These are phyloP conservation scores for Pichia sp. DNA, from an alignment of 1,139 yeast species.

Conservation along the genomic window DNA sequence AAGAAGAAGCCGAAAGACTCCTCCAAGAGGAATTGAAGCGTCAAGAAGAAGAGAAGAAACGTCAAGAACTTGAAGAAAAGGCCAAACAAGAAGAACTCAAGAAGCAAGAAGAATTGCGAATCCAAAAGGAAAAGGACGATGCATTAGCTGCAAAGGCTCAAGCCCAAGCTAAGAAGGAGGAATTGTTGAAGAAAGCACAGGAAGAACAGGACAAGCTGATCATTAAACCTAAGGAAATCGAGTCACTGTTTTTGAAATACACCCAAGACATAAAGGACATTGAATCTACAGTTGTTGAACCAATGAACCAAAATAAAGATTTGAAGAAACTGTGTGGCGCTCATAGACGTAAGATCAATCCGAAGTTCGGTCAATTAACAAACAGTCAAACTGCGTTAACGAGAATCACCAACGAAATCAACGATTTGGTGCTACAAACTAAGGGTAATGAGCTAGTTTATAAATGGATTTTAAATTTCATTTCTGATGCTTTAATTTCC, in stretches of 20 bases:
- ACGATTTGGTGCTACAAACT: conserved; percentile 46
- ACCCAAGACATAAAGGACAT: conserved; percentile 57
- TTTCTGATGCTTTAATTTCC: conserved; percentile 80
- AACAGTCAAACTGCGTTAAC: conserved; percentile 61
- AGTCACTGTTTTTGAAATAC: conserved; percentile 48
- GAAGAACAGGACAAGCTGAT: conserved; percentile 23
- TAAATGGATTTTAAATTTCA: conserved; percentile 74
- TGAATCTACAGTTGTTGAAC: conserved; percentile 54
- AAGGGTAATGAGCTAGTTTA: conserved; percentile 49
- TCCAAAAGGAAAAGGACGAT: conserved; percentile 22
- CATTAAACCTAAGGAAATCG: conserved; percentile 43
- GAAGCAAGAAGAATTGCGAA: conserved; percentile 26
- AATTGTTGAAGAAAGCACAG: conserved; percentile 22
- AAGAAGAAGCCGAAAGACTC: conserved; percentile 11
- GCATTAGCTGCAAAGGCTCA: conserved; percentile 23
- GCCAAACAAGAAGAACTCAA: conserved; percentile 20
- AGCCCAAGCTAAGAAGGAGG: conserved; percentile 26
- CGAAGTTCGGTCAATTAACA: conserved; percentile 90
- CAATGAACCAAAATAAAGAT: conserved; percentile 45
- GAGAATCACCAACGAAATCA: conserved; percentile 51
- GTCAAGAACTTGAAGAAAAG: conserved; percentile 24
- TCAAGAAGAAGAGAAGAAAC: conserved; percentile 20
- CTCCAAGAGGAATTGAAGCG: conserved; percentile 21
- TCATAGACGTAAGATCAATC: conserved; percentile 73
- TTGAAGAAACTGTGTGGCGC: conserved; percentile 42